Evolutionary conservation across 2,329 filamentous ascomycete genomes (phyloP).

Genomic region (Lachnellula arida): DNA sequence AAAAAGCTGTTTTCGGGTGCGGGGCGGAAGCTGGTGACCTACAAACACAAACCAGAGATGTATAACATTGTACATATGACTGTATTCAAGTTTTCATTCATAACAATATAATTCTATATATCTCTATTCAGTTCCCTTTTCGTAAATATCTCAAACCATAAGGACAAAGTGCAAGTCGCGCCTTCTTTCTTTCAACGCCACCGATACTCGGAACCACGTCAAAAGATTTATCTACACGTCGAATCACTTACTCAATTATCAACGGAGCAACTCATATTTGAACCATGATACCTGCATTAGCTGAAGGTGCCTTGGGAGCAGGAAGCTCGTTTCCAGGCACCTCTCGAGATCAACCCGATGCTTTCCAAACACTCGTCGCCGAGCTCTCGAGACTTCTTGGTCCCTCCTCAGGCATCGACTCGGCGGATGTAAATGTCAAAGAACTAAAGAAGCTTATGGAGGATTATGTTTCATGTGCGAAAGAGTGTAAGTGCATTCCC

Average conservation of each 20-base stretch:
- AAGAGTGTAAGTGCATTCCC: constrained; percentile 44
- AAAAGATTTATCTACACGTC: neutral
- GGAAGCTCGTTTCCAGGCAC: neutral
- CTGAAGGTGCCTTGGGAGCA: constrained; percentile 2
- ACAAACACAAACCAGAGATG: neutral
- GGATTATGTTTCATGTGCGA: constrained; percentile 62
- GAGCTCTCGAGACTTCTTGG: constrained; percentile 72
- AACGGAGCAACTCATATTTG: neutral
- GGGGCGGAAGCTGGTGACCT: neutral
- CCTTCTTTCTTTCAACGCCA: neutral
- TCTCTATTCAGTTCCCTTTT: no score
- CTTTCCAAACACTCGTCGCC: constrained; percentile 66
- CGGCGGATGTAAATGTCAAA: constrained; percentile 72
- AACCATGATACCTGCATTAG: constrained; percentile 6
- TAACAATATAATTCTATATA: neutral
- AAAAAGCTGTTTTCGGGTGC: constrained; percentile 1
- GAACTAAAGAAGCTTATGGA: constrained; percentile 70
- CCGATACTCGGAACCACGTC: neutral
- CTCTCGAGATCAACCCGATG: constrained; percentile 29
- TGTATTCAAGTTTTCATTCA: neutral
- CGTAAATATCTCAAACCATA: no score
- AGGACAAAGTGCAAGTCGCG: no score
- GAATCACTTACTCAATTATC: neutral
- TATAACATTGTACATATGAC: no score
- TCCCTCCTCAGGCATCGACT: constrained; percentile 75